Percentiles rank a stretch among this genome's conserved stretches.
phyloP scores from a whole-genome alignment of 2,329 filamentous ascomycete species.

The Fusarium floridanum region DNA sequence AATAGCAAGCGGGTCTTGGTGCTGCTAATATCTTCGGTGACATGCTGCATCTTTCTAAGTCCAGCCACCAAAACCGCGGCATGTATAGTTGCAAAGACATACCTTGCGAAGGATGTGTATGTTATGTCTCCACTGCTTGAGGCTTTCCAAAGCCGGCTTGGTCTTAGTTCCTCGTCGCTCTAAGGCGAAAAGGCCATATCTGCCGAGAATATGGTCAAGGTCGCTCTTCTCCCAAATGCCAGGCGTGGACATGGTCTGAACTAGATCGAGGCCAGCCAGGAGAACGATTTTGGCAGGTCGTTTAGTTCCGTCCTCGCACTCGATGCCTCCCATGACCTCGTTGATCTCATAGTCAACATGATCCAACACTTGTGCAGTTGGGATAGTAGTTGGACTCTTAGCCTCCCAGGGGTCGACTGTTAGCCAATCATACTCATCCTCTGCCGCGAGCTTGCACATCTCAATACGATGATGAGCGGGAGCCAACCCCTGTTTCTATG shows the following conservation, averaged over 20 bases:
- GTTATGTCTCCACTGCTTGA: constrained; percentile 87
- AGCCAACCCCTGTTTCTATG: constrained; percentile 54
- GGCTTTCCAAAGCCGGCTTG: constrained; percentile 84
- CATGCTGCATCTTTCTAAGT: constrained; percentile 56
- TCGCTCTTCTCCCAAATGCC: constrained; percentile 88
- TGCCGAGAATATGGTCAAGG: constrained; percentile 87
- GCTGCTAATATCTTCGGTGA: constrained; percentile 89
- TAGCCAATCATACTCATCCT: constrained; percentile 78
- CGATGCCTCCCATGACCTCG: constrained; percentile 78
- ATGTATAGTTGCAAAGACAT: background rate
- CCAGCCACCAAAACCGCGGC: background rate
- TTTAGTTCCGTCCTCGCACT: constrained; percentile 74
- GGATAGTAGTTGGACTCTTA: constrained; percentile 83
- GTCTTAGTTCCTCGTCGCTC: constrained; percentile 90
- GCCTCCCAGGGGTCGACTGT: constrained; percentile 94
- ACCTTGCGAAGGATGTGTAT: constrained; percentile 81
- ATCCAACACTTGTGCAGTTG: constrained; percentile 89
- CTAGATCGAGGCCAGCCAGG: constrained; percentile 82
- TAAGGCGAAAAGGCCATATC: constrained; percentile 87
- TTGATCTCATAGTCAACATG: constrained; percentile 95
- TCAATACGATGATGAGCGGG: constrained; percentile 58
- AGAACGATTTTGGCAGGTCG: constrained; percentile 81
- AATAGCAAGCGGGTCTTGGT: constrained; percentile 86
- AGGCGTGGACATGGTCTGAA: constrained; percentile 78
- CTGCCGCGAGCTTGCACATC: constrained; percentile 88